A percentile compares a stretch with the other conserved stretches of the same genome.
These are phyloP conservation scores for Curvularia verruculosa DNA, from an alignment of 2,329 filamentous ascomycete genomes.

Conservation along the genomic window DNA sequence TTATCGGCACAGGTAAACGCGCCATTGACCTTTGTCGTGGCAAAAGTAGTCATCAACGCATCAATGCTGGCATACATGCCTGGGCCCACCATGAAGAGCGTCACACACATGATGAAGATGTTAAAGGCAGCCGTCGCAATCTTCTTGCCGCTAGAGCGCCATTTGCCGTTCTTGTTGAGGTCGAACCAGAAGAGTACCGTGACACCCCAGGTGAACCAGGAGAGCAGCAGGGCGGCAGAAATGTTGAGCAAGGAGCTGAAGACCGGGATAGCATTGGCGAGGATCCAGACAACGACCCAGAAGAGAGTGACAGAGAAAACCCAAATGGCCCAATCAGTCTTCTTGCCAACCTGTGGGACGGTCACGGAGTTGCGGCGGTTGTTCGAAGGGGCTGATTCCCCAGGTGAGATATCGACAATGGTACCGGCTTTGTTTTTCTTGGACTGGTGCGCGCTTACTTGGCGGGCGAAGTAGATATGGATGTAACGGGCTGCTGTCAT, in stretches of 20 bases:
- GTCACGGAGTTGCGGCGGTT: conserved; percentile 25
- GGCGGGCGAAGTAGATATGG: conserved; percentile 32
- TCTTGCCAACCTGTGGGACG: conserved; percentile 23
- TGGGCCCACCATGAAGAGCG: conserved; percentile 33
- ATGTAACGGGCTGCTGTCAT: conserved; percentile 34
- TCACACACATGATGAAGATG: conserved; percentile 28
- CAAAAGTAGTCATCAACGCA: conserved; percentile 29
- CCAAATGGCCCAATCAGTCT: conserved; percentile 30
- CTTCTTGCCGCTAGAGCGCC: conserved; percentile 29
- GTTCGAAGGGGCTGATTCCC: conserved; percentile 1
- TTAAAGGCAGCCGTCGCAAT: conserved; percentile 29
- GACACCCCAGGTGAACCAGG: conserved; percentile 38
- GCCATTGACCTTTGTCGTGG: conserved; percentile 36
- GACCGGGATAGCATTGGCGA: conserved; percentile 38
- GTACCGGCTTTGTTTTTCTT: conserved; percentile 15
- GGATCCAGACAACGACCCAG: conserved; percentile 36
- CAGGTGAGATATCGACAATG: conserved; percentile 7
- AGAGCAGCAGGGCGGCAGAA: conserved; percentile 31
- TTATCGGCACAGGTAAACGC: conserved; percentile 41
- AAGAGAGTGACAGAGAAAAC: conserved; percentile 32
- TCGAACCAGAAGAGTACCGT: conserved; percentile 41
- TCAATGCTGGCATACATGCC: conserved; percentile 37
- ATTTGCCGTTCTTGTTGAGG: conserved; percentile 36
- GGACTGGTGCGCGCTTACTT: conserved; percentile 21
- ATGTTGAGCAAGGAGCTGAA: conserved; percentile 38